These are phyloP conservation scores for Xylaria bambusicola DNA, from an alignment of 495 filamentous ascomycete genomes.

Conservation along the genomic window DNA sequence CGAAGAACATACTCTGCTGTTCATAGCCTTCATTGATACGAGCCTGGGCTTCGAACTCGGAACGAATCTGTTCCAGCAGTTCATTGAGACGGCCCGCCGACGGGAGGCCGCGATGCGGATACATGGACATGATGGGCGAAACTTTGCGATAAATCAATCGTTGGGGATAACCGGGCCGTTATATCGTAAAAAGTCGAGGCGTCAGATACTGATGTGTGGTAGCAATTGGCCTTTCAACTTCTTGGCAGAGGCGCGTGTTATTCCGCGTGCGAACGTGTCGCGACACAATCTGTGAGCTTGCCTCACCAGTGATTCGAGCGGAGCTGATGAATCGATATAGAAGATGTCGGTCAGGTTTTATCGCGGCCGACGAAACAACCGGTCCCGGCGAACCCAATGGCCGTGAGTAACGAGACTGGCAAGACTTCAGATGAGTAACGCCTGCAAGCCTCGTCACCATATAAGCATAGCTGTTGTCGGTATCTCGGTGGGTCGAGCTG, in stretches of 20 bases:
- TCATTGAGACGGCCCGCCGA: slow-evolving; percentile 78
- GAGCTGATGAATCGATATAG: neutral
- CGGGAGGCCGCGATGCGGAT: slow-evolving; percentile 82
- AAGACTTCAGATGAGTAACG: slow-evolving; percentile 12
- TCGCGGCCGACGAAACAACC: neutral
- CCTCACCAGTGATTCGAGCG: neutral
- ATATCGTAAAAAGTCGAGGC: neutral
- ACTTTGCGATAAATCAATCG: slow-evolving; percentile 2
- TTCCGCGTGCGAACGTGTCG: neutral
- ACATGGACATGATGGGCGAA: slow-evolving; percentile 69
- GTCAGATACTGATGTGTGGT: neutral
- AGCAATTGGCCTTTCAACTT: neutral
- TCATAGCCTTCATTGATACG: slow-evolving; percentile 79
- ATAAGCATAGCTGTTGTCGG: slow-evolving; percentile 23
- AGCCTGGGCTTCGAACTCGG: slow-evolving; percentile 84
- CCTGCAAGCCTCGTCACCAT: slow-evolving; percentile 21
- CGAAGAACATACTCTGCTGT: slow-evolving; percentile 73
- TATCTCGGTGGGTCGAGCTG: slow-evolving; percentile 3
- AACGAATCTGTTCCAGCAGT: slow-evolving; percentile 83
- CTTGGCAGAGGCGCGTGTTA: neutral
- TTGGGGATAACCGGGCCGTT: neutral
- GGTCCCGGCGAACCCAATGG: neutral
- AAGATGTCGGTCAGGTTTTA: neutral
- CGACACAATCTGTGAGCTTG: neutral
- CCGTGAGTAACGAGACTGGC: slow-evolving; percentile 21